Conservation (phyloP, 192 early-diverging fungal species). For the Thoreauomyces humboldtii region DNA sequence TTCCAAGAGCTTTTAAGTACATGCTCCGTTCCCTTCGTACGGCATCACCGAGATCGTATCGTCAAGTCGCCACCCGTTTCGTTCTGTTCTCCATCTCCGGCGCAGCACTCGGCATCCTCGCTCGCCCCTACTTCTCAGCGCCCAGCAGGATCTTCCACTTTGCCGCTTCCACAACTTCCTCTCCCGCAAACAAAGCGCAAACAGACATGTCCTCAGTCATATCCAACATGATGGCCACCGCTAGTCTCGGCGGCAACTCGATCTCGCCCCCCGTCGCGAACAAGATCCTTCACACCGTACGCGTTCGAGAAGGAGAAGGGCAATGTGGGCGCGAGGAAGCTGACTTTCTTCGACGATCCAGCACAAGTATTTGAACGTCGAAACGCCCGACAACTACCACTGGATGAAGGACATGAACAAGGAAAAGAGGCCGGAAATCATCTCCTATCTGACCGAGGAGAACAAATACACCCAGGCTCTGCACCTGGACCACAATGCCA, state of each 20-base stretch:
- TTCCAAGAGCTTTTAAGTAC: too few species aligned
- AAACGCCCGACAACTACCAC: slow-evolving; percentile 40
- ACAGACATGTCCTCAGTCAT: slow-evolving; percentile 4
- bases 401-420: slow-evolving; percentile 49
- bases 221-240: neutral
- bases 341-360: neutral
- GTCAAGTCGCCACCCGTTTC: too few species aligned
- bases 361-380: slow-evolving; percentile 16
- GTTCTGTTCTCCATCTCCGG: too few species aligned
- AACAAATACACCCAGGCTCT: slow-evolving; percentile 39
- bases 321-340: slow-evolving; percentile 1
- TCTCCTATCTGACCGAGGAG: slow-evolving; percentile 43
- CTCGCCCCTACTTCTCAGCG: too few species aligned
- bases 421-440: slow-evolving; percentile 36
- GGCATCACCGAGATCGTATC: too few species aligned
- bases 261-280: slow-evolving; percentile 36
- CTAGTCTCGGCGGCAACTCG: neutral
- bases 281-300: slow-evolving; percentile 24
- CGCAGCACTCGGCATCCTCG: too few species aligned
- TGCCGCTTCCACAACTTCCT: too few species aligned
- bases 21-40: too few species aligned
- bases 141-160: too few species aligned
- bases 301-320: neutral
- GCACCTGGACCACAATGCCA: slow-evolving; percentile 30
- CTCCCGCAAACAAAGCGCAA: too few species aligned